Percentiles rank a stretch among this genome's conserved stretches.
Evolutionary conservation across 2,329 filamentous ascomycete genomes (phyloP).

Genomic region (Epichloe brachyelytri): DNA sequence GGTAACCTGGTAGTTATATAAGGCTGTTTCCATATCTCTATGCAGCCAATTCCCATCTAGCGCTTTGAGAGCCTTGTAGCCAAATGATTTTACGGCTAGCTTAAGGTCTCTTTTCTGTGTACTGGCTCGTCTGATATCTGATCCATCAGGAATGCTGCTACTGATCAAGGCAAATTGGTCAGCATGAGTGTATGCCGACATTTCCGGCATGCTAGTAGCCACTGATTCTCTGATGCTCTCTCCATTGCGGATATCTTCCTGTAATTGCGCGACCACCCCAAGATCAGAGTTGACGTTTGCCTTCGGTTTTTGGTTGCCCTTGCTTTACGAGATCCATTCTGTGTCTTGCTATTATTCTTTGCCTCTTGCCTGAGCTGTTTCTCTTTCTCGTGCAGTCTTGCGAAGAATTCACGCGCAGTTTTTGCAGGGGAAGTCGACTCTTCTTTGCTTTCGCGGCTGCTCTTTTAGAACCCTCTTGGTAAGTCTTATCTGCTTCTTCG

Average conservation of each 20-base stretch:
- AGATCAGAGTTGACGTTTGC: background rate
- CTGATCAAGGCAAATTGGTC: background rate
- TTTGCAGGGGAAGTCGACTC: background rate
- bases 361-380: background rate
- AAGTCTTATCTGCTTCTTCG: background rate
- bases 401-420: background rate
- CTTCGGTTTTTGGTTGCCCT: background rate
- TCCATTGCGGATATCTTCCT: background rate
- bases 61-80: background rate
- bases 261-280: background rate
- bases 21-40: background rate
- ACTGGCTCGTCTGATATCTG: background rate
- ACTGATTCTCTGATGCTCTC: background rate
- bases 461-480: background rate
- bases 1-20: slow-evolving; percentile 32
- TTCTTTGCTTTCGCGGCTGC: background rate
- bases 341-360: background rate
- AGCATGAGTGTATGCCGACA: background rate
- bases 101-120: background rate
- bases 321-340: background rate
- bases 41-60: background rate
- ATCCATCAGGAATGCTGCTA: background rate
- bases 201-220: background rate
- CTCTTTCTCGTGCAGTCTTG: background rate
- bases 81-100: background rate